Conservation (phyloP, 2,329 filamentous ascomycete species). For the Pseudopithomyces chartarum region DNA sequence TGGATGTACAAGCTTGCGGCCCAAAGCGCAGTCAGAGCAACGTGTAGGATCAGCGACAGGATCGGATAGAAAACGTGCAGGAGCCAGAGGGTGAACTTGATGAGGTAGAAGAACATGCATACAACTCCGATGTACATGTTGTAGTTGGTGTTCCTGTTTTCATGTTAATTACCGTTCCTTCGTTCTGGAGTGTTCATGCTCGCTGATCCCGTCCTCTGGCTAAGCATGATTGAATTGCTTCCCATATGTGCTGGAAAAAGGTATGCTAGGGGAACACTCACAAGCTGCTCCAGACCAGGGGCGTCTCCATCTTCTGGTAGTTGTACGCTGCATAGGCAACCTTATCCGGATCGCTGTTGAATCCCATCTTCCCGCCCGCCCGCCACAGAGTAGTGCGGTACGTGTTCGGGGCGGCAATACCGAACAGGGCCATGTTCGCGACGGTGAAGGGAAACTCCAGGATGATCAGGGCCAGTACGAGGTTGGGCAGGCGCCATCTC, state of each 20-base stretch:
- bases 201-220: too few relatives aligned
- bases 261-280: constrained; percentile 62
- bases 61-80: constrained; percentile 74
- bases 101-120: constrained; percentile 75
- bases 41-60: constrained; percentile 63
- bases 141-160: constrained; percentile 69
- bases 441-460: constrained; percentile 70
- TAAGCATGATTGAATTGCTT: too few relatives aligned
- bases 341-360: constrained; percentile 74
- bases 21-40: constrained; percentile 66
- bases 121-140: constrained; percentile 79
- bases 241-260: too few relatives aligned
- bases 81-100: constrained; percentile 71
- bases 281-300: constrained; percentile 75
- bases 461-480: constrained; percentile 63
- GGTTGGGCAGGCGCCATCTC: constrained; percentile 58
- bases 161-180: constrained; percentile 9
- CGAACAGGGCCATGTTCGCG: constrained; percentile 70
- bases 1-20: constrained; percentile 71
- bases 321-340: constrained; percentile 77
- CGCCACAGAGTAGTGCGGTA: constrained; percentile 75
- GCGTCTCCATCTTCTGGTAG: constrained; percentile 63
- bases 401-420: constrained; percentile 72
- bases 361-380: constrained; percentile 71
- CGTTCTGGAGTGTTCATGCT: background rate